Evolutionary conservation across 306 rosid genomes (phyloP), one percentile per base, ranked within the genome.

Genomic region (Chamaecrista fasciculata): DNA sequence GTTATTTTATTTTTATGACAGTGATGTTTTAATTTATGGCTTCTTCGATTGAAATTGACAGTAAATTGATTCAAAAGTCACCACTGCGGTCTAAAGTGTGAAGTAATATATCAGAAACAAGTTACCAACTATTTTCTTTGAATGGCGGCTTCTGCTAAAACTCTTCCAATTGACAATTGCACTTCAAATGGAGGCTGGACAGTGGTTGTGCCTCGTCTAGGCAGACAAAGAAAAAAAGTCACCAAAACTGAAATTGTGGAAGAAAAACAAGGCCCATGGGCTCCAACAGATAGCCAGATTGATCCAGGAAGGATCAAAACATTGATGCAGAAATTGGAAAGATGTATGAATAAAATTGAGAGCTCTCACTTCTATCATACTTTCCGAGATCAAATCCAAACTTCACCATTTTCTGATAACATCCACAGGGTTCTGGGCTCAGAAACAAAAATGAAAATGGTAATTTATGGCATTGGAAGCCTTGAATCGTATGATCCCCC

Each of bases 391-490:
- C 90, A 90, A 61, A 74, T 90, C 6, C 78, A 76, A 48, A 72
- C 86, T 18, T 66, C 55, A 29, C 80, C 83, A 8, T 21, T 83
- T 74, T 63, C 50, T 33, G 75, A 75, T 67, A 33, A 66, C 62
- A 52, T 90, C 47, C 72, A 5, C 21, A 78, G 23, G 81, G 83
- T 82, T 61, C 78, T 93, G 56, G 84, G 81, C 14, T 75, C 80
- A 0, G 87, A 86, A 53, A 60, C 19, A 19, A 80, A 73, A 47
- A 81, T 93, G 91, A 81, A 72, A 63, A 82, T 93, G 96, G 90
- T 93, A 20, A 77, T 90, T 10, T 93, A 90, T 46, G 98, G 96
- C 21, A 84, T 90, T 37, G 96, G 98, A 73, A 93, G 98, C 70
- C 81, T 93, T 23, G 93, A 90, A 66, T 69, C 76, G 36, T 90